Evolutionary conservation across 768 basidiomycete genomes (phyloP).

Genomic region (Chiua virens): DNA sequence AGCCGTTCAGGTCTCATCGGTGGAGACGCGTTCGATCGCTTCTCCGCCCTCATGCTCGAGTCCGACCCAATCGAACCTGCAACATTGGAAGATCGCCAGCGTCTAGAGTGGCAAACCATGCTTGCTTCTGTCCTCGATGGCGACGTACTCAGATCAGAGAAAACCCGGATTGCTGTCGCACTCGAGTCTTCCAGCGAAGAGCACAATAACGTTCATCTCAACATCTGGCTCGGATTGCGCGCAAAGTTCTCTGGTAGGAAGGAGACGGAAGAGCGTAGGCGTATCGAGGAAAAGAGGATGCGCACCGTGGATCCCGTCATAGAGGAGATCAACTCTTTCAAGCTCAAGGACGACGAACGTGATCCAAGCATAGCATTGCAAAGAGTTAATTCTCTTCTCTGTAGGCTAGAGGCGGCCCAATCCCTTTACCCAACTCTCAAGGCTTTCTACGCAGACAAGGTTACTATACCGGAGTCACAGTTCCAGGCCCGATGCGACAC

Average conservation of each 20-base stretch:
- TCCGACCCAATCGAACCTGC: conserved; percentile 65
- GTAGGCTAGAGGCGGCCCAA: conserved; percentile 77
- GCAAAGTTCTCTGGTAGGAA: conserved; percentile 81
- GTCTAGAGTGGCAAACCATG: conserved; percentile 96
- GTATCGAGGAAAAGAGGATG: conserved; percentile 80
- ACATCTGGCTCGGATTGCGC: conserved; percentile 88
- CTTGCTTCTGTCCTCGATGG: conserved; percentile 90
- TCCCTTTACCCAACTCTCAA: conserved; percentile 85
- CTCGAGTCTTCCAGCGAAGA: conserved; percentile 69
- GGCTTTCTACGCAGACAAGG: conserved; percentile 78
- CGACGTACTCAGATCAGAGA: conserved; percentile 94
- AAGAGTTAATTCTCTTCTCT: conserved; percentile 65
- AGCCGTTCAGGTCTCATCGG: conserved; percentile 42
- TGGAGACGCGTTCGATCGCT: conserved; percentile 49
- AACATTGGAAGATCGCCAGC: conserved; percentile 72
- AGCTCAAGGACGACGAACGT: conserved; percentile 45
- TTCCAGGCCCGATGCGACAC: conserved; percentile 88
- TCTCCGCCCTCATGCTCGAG: conserved; percentile 55
- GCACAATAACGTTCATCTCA: conserved; percentile 62
- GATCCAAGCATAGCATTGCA: conserved; percentile 48
- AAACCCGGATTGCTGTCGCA: conserved; percentile 84
- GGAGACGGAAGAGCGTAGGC: conserved; percentile 78
- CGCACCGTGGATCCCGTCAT: conserved; percentile 80
- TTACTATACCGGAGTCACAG: conserved; percentile 55
- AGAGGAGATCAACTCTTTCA: conserved; percentile 80